A percentile compares a stretch with the other conserved stretches of the same genome.
phyloP scores from a whole-genome alignment of 345 rosid genomes.

The Melastoma malabathricum region DNA sequence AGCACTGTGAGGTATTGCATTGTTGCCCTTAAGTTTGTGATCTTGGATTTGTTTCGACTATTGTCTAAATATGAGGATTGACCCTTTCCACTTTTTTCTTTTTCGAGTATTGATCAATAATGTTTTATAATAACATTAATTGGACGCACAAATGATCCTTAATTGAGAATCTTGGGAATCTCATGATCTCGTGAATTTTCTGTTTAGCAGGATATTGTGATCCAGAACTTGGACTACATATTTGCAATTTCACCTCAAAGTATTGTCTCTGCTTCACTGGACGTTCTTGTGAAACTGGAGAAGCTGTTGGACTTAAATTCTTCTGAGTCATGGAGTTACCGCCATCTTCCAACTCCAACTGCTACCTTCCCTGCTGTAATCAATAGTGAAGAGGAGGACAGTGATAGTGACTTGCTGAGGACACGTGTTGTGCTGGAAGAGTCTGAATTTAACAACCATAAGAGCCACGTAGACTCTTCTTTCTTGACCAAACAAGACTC shows the following conservation, averaged over 20 bases:
- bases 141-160: too few species aligned
- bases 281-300: conserved; percentile 72
- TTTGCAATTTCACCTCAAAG: conserved; percentile 53
- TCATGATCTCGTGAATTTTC: conserved; percentile 1
- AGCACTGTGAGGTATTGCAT: conserved; percentile 73
- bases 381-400: conserved; percentile 73
- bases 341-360: conserved; percentile 83
- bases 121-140: too few species aligned
- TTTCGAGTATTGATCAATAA: too few species aligned
- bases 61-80: background rate
- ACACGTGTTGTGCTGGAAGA: conserved; percentile 34
- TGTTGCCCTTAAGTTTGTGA: background rate
- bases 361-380: conserved; percentile 69
- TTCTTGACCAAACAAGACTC: conserved; percentile 44
- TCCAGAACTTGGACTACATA: conserved; percentile 81
- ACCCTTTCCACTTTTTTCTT: too few species aligned
- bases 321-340: conserved; percentile 77
- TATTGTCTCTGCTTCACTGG: conserved; percentile 56
- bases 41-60: background rate
- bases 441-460: conserved; percentile 12
- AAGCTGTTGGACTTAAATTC: conserved; percentile 64
- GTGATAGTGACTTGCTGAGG: conserved; percentile 46
- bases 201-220: conserved; percentile 58
- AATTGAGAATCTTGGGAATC: too few species aligned
- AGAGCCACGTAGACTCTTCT: conserved; percentile 36